Evolutionary conservation across 495 filamentous ascomycete species (phyloP).

Genomic region (Xylaria cubensis): DNA sequence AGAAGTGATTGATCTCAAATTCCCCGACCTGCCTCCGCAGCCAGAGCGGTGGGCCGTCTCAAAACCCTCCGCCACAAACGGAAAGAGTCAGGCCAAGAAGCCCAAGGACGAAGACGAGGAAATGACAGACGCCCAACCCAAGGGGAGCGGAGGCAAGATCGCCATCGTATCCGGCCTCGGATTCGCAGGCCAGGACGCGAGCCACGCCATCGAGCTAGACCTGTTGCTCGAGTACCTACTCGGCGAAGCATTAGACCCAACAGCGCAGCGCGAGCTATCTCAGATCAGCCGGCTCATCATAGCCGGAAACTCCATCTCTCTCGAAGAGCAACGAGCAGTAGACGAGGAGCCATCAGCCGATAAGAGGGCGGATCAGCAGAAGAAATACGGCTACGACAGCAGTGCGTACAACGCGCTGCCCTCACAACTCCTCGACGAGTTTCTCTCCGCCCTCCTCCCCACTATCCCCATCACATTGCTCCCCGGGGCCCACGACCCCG

Average conservation of each 20-base stretch:
- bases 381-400: slow-evolving; percentile 96
- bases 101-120: slow-evolving; percentile 51
- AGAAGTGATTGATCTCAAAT: slow-evolving; percentile 85
- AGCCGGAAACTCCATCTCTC: slow-evolving; percentile 83
- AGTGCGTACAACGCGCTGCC: slow-evolving; percentile 84
- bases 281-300: slow-evolving; percentile 86
- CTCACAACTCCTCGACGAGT: slow-evolving; percentile 80
- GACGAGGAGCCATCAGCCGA: slow-evolving; percentile 41
- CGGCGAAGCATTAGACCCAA: slow-evolving; percentile 73
- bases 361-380: slow-evolving; percentile 50
- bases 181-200: slow-evolving; percentile 73
- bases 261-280: slow-evolving; percentile 62
- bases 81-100: slow-evolving; percentile 32
- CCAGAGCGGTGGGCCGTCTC: slow-evolving; percentile 74
- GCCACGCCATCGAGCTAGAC: slow-evolving; percentile 73
- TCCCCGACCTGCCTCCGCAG: slow-evolving; percentile 84
- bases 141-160: slow-evolving; percentile 64
- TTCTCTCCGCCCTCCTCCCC: slow-evolving; percentile 80
- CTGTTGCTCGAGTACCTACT: slow-evolving; percentile 87
- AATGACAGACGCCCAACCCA: slow-evolving; percentile 49
- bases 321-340: slow-evolving; percentile 41
- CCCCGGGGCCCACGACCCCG: slow-evolving; percentile 77
- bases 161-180: slow-evolving; percentile 88
- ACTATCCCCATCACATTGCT: slow-evolving; percentile 81
- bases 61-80: slow-evolving; percentile 36